Base-by-base conservation (phyloP, 371 early-diverging fungal species). In the Mucor indicus region DNA sequence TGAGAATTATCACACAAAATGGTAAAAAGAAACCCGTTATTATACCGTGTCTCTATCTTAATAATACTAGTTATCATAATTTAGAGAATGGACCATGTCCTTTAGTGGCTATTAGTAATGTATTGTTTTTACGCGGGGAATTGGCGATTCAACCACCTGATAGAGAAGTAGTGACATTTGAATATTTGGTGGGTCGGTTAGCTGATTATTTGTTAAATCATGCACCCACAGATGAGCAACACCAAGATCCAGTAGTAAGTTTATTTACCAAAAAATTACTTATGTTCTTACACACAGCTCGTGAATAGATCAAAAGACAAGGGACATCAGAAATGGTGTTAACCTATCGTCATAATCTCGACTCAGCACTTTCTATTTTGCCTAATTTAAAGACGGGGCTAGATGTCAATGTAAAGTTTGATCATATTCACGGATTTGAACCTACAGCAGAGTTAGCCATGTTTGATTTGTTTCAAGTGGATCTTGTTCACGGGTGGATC, bases 41-140 rank as follows among this genome's bases (percentile, higher is more conserved):
- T 40, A 1, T 16, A 4, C 15, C 32, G 19, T 12, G 4, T 30
- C 9, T 12, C 4, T 12, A 16, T 11, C 9, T 27, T 6, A 16
- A 42, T 32, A 45, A 53, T 43, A 31, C 35, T 43, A 29, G 41
- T 13, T 20, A 21, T 41, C 23, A 19, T 43, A 22, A 16, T 22
- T 9, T 61, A 80, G 82, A 84, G 48, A 93, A 95, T 64, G 94
- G 96, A 0, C 96, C 96, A 0, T 95, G 96, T 60, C 96, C 96
- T 15, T 57, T 95, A 38, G 75, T 94, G 0, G 90, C 93, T 6
- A 77, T 95, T 10, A 81, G 86, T 63, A 96, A 96, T 62, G 89
- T 89, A 1, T 67, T 95, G 39, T 72, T 92, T 12, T 69, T 94
- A 19, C 79, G 87, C 12, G 88, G 87, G 9, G 85, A 85, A 41